Base-by-base conservation (phyloP, 2,329 filamentous ascomycete species). In the Cytospora paraplurivora region DNA sequence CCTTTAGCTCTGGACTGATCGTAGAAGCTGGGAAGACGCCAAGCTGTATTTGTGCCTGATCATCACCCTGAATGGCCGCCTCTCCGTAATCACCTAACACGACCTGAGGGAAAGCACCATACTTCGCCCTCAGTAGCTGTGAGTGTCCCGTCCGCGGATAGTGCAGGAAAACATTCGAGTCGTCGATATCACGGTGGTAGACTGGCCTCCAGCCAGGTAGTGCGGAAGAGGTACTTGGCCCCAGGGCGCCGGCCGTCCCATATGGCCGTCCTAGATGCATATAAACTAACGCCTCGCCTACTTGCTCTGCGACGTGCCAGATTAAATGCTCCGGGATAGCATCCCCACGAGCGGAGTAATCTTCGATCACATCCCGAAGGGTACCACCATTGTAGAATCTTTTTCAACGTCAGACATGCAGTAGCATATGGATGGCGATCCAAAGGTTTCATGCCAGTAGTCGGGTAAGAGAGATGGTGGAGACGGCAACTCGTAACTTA, bases 111-210 rank as follows among this genome's bases (percentile, higher is more conserved):
- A 57, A 57, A 7, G 55, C 53, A 10, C 34, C 21, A 27, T 8
- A 12, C 27, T 13, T 34, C 6, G 32, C 8, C 27, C 19, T 35
- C 0, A 15, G 15, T 44, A 49, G 10, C 3, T 34, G 17, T 12
- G 55, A 35, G 8, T 7, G 7, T 10, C 19, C 27, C 12, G 55
- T 32, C 10, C 12, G 38, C 2, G 55, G 38, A 17, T 57, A 57
- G 27, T 57, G 55, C n/a, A 57, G 37, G 38, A 44, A 57, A 35
- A 57, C 19, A 17, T 57, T 57, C 8, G 55, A 57, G 11, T 57
- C 38, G 32, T 13, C 15, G 2, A 57, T 47, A 33, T 57, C 55
- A 13, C 55, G 38, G 34, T 57, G 55, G 4, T 49, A 57, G 11
- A 57, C 15, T 33, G 55, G 55, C 37, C 19, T 7, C 55, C 55